These are phyloP conservation scores for Nakataea oryzae DNA, from an alignment of 2,329 filamentous ascomycete genomes.

Conservation along the genomic window DNA sequence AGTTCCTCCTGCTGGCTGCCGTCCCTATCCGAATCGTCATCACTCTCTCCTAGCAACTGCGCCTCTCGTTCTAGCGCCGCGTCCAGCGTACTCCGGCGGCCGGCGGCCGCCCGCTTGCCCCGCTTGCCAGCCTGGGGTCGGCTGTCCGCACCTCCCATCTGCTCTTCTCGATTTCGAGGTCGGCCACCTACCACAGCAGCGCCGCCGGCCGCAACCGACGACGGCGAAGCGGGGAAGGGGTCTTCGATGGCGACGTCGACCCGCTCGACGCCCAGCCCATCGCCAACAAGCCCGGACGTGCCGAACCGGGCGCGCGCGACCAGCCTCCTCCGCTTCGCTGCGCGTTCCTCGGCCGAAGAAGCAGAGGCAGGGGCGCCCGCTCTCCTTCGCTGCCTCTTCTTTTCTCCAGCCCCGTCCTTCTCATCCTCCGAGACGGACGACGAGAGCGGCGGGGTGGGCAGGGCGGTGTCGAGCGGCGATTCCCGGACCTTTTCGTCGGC, in stretches of 20 bases:
- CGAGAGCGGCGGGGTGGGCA: conserved; percentile 33
- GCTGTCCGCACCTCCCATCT: conserved; percentile 5
- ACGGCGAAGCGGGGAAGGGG: conserved; percentile 29
- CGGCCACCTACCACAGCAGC: background rate
- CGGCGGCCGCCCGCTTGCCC: background rate
- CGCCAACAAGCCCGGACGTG: conserved; percentile 39
- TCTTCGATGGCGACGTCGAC: conserved; percentile 51
- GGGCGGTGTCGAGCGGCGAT: conserved; percentile 42
- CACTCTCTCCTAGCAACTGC: conserved; percentile 14
- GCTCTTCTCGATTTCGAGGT: background rate
- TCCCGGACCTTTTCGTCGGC: conserved; percentile 47
- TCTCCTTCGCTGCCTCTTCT: conserved; percentile 6
- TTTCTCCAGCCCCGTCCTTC: conserved; percentile 6
- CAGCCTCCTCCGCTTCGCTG: conserved; percentile 47
- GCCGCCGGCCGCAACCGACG: conserved; percentile 1
- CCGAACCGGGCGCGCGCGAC: conserved; percentile 65
- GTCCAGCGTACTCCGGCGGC: conserved; percentile 24
- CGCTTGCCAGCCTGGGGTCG: conserved; percentile 8
- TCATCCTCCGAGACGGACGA: conserved; percentile 19
- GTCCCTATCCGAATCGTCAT: conserved; percentile 10
- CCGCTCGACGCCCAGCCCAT: conserved; percentile 51
- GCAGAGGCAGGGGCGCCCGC: conserved; percentile 1
- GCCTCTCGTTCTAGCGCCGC: conserved; percentile 19
- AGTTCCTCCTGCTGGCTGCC: conserved; percentile 11
- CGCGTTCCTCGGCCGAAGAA: conserved; percentile 13